Percentiles rank a stretch among this genome's conserved stretches.
phyloP scores from a whole-genome alignment of 2,329 filamentous ascomycete species.

The Lachnellula cervina region DNA sequence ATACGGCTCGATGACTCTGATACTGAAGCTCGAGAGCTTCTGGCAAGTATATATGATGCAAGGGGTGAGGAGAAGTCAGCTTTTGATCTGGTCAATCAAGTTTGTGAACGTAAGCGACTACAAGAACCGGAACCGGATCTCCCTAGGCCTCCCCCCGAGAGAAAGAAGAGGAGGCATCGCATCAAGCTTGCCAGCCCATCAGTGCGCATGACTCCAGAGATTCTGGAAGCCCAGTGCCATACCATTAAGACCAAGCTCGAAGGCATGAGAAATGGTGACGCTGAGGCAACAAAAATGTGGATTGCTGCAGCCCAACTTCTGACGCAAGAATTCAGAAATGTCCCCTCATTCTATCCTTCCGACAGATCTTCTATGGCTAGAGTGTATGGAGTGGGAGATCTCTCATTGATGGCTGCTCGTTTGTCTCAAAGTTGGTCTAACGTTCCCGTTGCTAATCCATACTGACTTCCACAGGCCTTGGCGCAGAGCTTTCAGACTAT shows the following conservation, averaged over 20 bases:
- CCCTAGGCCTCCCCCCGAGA: conserved; percentile 6
- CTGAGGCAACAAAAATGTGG: conserved; percentile 38
- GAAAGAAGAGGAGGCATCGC: conserved; percentile 21
- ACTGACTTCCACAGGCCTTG: conserved; percentile 22
- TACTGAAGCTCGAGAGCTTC: conserved; percentile 70
- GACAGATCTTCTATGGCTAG: conserved; percentile 59
- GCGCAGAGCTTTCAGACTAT: conserved; percentile 4
- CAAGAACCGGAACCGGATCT: conserved; percentile 9
- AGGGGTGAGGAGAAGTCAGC: conserved; percentile 70
- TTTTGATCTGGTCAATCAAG: conserved; percentile 70
- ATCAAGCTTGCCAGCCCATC: background rate
- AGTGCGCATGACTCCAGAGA: conserved; percentile 24
- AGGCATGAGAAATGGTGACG: conserved; percentile 27
- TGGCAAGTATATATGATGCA: conserved; percentile 81
- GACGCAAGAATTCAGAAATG: conserved; percentile 58
- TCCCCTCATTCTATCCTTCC: conserved; percentile 56
- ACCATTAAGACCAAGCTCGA: conserved; percentile 39
- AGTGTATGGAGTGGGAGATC: conserved; percentile 34
- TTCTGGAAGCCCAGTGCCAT: conserved; percentile 34
- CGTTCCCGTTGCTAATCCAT: background rate
- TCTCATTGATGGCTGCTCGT: conserved; percentile 27
- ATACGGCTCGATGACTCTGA: conserved; percentile 67
- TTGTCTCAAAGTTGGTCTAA: conserved; percentile 24
- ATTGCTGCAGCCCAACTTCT: conserved; percentile 55
- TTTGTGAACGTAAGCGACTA: conserved; percentile 51